These are phyloP conservation scores for Clonostachys sp. DNA, from an alignment of 2,329 filamentous ascomycete species.

Conservation along the genomic window DNA sequence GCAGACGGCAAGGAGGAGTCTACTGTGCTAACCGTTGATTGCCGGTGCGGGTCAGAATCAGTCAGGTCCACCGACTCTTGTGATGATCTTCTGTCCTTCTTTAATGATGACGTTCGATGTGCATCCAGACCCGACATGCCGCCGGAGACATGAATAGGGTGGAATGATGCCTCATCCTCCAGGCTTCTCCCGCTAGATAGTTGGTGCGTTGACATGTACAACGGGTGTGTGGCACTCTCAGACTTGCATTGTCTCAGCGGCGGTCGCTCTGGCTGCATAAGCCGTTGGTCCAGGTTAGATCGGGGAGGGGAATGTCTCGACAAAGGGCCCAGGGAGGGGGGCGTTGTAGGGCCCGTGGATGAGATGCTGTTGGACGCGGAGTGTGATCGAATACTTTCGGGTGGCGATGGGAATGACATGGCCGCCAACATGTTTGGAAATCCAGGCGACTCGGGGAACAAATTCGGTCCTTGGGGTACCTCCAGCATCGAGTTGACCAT, in stretches of 20 bases:
- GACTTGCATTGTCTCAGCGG: not conserved
- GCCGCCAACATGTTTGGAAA: constrained; percentile 3
- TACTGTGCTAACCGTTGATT: constrained; percentile 2
- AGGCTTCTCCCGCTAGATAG: no score
- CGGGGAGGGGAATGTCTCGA: not conserved
- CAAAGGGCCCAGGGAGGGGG: no score
- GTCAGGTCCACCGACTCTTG: no score
- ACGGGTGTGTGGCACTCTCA: not conserved
- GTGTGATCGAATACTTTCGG: constrained; percentile 1
- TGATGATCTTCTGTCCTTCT: no score
- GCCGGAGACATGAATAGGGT: no score
- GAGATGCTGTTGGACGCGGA: constrained; percentile 1
- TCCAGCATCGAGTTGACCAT: not conserved
- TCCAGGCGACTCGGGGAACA: constrained; percentile 1
- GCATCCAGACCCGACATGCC: no score
- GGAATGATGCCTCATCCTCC: no score
- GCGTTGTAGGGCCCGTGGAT: not conserved
- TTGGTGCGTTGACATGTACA: no score
- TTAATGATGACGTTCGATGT: no score
- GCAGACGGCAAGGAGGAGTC: not conserved
- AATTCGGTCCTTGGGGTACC: not conserved
- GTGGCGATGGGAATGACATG: constrained; percentile 4
- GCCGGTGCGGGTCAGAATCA: not conserved
- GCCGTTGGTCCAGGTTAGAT: constrained; percentile 1
- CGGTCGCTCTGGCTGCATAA: not conserved